phyloP scores from a whole-genome alignment of 2,329 filamentous ascomycete genomes.

The Pezizomycotina sp. region DNA sequence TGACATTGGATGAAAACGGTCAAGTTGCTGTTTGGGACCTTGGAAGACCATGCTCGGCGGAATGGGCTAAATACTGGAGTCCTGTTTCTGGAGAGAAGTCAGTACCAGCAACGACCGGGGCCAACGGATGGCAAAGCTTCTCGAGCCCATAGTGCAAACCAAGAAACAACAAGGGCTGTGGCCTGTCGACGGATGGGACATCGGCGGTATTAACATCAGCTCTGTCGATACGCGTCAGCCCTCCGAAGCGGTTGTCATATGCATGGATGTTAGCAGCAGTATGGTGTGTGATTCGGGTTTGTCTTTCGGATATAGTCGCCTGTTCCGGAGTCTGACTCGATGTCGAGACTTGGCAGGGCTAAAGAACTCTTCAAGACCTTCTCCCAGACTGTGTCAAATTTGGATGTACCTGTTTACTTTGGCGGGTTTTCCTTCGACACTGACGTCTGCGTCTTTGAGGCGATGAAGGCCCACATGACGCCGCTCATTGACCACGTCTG shows the following conservation, averaged over 20 bases:
- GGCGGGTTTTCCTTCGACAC: conserved; percentile 16
- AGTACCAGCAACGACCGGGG: conserved; percentile 17
- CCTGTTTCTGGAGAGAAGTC: conserved; percentile 11
- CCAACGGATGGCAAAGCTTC: conserved; percentile 12
- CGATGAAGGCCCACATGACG: conserved; percentile 10
- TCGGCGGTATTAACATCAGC: conserved; percentile 16
- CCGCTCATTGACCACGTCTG: conserved; percentile 11
- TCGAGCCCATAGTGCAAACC: conserved; percentile 14
- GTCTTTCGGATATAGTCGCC: not conserved
- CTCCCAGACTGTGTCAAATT: conserved; percentile 12
- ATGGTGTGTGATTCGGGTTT: conserved; percentile 3
- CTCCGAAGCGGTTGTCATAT: conserved; percentile 17
- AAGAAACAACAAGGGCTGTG: conserved; percentile 12
- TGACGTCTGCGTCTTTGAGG: conserved; percentile 1
- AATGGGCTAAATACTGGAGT: conserved; percentile 17
- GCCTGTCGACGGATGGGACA: conserved; percentile 18
- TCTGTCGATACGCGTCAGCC: conserved; percentile 17
- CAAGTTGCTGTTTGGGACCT: conserved; percentile 16
- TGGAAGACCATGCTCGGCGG: conserved; percentile 13
- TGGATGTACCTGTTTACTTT: conserved; percentile 15
- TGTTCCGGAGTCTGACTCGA: not conserved
- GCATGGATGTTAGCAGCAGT: conserved; percentile 17
- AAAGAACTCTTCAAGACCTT: conserved; percentile 15
- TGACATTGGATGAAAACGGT: conserved; percentile 15
- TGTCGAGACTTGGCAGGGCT: conserved; percentile 6